Evolutionary conservation across 2,329 filamentous ascomycete genomes (phyloP), one percentile per base, ranked within the genome.

Genomic region (Calonectria leucothoes): DNA sequence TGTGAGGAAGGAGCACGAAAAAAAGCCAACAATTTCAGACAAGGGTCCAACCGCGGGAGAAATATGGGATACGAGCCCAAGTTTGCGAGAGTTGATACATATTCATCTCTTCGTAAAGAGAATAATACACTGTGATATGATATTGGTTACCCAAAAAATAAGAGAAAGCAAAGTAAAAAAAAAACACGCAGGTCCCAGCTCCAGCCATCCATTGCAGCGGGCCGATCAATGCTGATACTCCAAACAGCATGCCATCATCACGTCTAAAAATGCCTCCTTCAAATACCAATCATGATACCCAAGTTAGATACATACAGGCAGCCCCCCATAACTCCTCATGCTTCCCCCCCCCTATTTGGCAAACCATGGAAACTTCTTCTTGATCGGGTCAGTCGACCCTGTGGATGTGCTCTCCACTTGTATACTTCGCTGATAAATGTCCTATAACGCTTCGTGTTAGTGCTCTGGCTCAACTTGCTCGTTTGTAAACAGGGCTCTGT

Each of bases 351-450:
- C 66, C 81, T 83, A 87, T 81, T 90, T 91, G 78, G 88, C 87
- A 82, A 93, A 90, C 91, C 91, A 93, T 14, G 90, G 89, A 78
- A 93, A 93, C 81, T 92, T 93, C 85, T 92, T 93, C 85, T 90
- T 93, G 69, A 84, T 82, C 31, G 86, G 82, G 59, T 92, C 91
- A 20, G 84, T 80, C 6, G 84, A 77, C 7, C 86, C 83, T 1
- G 86, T 86, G 17, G 86, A 84, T 6, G 81, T 84, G 61, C 88
- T 90, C 82, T 93, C 91, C 23, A 93, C 85, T 71, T 90, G 86
- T 15, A 91, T 75, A 81, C 91, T 93, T 69, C 91, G 87, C 80
- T 92, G 90, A 79, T 93, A 93, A 49, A 93, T 90, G 71, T 93
- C 91, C 91, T 93, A 73, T n/a, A 49, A 6, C 31, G 65, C 51